Conservation (phyloP, 441 rosid genomes). For the Eutrema salsugineum region DNA sequence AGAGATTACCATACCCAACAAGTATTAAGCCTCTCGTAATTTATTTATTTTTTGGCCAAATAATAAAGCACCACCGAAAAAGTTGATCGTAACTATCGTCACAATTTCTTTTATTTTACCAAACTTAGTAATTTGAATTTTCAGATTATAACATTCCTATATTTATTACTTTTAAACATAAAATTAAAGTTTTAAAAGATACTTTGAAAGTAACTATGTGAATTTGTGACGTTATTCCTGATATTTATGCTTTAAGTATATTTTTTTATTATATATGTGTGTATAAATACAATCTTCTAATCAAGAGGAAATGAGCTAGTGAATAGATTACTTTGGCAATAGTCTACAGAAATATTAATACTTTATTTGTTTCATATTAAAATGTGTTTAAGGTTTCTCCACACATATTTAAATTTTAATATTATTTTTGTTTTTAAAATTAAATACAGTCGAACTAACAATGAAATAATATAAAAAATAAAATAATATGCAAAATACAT, state of each 20-base stretch:
- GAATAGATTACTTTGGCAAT: neutral
- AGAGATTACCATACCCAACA: slow-evolving; percentile 3
- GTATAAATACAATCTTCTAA: neutral
- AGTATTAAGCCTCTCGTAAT: neutral
- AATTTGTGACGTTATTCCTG: neutral
- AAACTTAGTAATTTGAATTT: neutral
- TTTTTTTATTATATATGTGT: neutral
- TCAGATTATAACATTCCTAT: neutral
- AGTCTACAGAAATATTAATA: neutral
- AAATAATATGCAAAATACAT: too few relatives aligned
- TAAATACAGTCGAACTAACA: too few relatives aligned
- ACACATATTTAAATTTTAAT: neutral
- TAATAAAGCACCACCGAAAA: neutral
- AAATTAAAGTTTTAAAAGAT: neutral
- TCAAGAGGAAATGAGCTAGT: neutral
- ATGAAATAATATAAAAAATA: too few relatives aligned
- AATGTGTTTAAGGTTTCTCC: neutral
- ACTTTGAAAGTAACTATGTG: neutral
- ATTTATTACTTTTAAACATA: neutral
- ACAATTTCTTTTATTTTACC: neutral
- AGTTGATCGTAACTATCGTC: neutral
- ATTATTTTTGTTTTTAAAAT: too few relatives aligned
- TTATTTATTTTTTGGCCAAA: neutral
- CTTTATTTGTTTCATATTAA: neutral
- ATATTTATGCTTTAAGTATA: neutral